phyloP scores from a whole-genome alignment of 2,329 filamentous ascomycete genomes.

The Diaporthe ampelina region DNA sequence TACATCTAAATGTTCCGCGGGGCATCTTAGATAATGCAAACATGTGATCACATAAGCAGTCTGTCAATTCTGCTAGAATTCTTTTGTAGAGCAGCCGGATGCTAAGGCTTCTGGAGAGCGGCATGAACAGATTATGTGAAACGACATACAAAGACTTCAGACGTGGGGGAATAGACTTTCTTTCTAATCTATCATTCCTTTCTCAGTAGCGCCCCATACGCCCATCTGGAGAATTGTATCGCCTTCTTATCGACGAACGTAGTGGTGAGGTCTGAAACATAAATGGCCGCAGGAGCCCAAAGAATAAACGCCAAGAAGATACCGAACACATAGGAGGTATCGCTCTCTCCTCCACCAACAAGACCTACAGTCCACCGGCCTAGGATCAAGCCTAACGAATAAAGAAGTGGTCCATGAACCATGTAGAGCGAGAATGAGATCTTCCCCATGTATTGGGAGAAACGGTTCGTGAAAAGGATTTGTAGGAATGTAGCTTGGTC shows the following conservation, averaged over 20 bases:
- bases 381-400: conserved; percentile 34
- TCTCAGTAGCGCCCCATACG: conserved; percentile 30
- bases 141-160: too few relatives aligned
- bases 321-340: conserved; percentile 11
- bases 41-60: too few relatives aligned
- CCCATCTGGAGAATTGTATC: conserved; percentile 37
- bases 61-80: too few relatives aligned
- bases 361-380: conserved; percentile 13
- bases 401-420: conserved; percentile 39
- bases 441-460: conserved; percentile 41
- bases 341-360: conserved; percentile 11
- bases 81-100: too few relatives aligned
- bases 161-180: too few relatives aligned
- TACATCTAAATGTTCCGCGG: too few relatives aligned
- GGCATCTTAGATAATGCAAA: too few relatives aligned
- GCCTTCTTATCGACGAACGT: conserved; percentile 34
- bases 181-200: background rate
- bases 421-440: conserved; percentile 40
- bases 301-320: conserved; percentile 33
- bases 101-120: too few relatives aligned
- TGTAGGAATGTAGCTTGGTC: conserved; percentile 36
- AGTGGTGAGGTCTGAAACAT: conserved; percentile 33
- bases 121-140: too few relatives aligned
- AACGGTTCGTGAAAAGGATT: conserved; percentile 37
- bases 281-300: conserved; percentile 39